A percentile compares a stretch with the other conserved stretches of the same genome.
Conservation (phyloP, 2,329 filamentous ascomycete species). For the Exophiala aquamarina region DNA sequence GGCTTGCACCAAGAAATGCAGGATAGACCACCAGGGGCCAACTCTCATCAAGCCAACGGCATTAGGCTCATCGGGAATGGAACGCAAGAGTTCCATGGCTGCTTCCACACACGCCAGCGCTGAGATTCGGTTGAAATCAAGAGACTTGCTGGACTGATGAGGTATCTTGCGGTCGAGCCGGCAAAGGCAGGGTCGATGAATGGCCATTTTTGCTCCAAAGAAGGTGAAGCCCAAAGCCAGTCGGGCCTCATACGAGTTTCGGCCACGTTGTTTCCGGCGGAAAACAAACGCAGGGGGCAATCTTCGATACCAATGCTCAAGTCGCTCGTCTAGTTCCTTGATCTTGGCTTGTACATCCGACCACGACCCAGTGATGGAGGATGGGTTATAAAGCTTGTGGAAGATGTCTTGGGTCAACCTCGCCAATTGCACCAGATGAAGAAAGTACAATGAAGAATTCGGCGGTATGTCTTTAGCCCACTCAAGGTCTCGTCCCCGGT, state of each 20-base stretch:
- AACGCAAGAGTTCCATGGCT: constrained; percentile 38
- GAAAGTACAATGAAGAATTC: constrained; percentile 40
- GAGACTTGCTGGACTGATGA: constrained; percentile 30
- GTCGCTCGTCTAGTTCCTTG: constrained; percentile 33
- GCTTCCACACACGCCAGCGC: constrained; percentile 41
- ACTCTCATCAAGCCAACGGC: constrained; percentile 40
- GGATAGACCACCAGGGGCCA: constrained; percentile 46
- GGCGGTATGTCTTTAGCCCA: constrained; percentile 35
- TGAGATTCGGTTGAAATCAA: constrained; percentile 40
- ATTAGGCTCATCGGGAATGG: constrained; percentile 45
- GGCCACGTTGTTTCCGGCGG: constrained; percentile 30
- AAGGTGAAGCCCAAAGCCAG: constrained; percentile 44
- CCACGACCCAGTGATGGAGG: constrained; percentile 36
- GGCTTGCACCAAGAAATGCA: constrained; percentile 47
- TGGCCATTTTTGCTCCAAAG: constrained; percentile 44
- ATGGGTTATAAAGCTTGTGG: constrained; percentile 40
- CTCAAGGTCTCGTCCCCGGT: constrained; percentile 19
- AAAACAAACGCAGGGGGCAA: constrained; percentile 40
- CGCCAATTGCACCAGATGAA: constrained; percentile 39
- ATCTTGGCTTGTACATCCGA: constrained; percentile 39
- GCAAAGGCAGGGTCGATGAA: constrained; percentile 48
- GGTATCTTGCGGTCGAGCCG: constrained; percentile 39
- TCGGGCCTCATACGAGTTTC: constrained; percentile 36
- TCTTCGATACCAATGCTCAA: constrained; percentile 40
- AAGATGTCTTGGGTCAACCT: constrained; percentile 38